Base-by-base conservation (phyloP, 2,329 filamentous ascomycete genomes). In the Ophiostoma sp. region DNA sequence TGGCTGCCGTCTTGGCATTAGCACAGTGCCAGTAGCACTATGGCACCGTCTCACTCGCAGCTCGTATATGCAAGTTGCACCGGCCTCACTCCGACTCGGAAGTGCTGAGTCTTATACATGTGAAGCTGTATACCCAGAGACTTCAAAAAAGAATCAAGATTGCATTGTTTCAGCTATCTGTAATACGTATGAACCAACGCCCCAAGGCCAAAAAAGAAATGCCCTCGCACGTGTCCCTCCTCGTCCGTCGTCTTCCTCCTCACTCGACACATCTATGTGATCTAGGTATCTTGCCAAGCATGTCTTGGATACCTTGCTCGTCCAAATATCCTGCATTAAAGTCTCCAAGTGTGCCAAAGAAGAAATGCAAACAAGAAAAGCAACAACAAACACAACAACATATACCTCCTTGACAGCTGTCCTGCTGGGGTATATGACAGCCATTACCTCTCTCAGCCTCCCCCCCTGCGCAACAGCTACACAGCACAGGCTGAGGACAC, bases 21-120 rank as follows among this genome's bases (percentile, higher is more conserved):
- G 36, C 65, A 67, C 65, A 67, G 65, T 67, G 65, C 20, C 13
- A 13, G 23, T 67, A 39, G 65, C 36, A 67, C 65, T 67, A 48
- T 62, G 4, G 20, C n/a, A n/a, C 52, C 52, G 27, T 23, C 52
- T 48, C 44, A 48, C 44, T 48, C 44, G 44, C 44, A 48, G 44
- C 44, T 57, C 52, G 52, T 57, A 57, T 57, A 57, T 57, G 52
- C 27, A 27, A 57, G 52, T 57, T 57, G 52, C 52, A 27, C 52
- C 52, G 52, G 27, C 27, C 52, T 57, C 52, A 57, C 23, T 27
- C 8, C 10, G 52, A 57, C 52, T 57, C 23, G 52, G 52, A 57
- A 13, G 10, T 48, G 44, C 8, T 39, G 20, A 48, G 17, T 20
- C 20, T 48, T 2, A 48, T 48, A n/a, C 17, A 48, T 48, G 20